These are phyloP conservation scores for Onygenales sp. DNA, from an alignment of 2,329 filamentous ascomycete species.

Conservation along the genomic window DNA sequence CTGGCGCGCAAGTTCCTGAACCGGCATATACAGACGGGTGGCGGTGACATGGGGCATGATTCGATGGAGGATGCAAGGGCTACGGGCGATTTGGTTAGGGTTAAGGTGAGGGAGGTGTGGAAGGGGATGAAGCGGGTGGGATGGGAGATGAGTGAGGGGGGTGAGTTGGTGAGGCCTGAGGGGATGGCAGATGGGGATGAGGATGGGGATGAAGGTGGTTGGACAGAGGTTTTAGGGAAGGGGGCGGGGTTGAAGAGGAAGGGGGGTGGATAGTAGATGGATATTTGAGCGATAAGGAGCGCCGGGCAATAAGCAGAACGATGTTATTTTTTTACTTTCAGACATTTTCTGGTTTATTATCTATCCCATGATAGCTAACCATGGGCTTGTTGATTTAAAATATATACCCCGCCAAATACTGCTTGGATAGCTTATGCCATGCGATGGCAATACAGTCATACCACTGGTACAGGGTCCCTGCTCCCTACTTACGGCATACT, in stretches of 20 bases:
- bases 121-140: conserved; percentile 54
- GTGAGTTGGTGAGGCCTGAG: conserved; percentile 20
- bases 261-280: background rate
- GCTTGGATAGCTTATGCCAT: no score
- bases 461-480: no score
- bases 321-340: no score
- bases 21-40: conserved; percentile 67
- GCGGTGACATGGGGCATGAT: conserved; percentile 62
- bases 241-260: conserved; percentile 20
- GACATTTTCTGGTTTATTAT: no score
- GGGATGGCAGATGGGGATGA: conserved; percentile 7
- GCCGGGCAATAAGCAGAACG: no score
- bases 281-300: background rate
- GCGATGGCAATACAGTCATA: no score
- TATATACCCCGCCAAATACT: no score
- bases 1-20: conserved; percentile 63
- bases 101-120: conserved; percentile 64
- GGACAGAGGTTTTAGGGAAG: background rate
- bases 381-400: no score
- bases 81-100: conserved; percentile 73
- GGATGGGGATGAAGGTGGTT: conserved; percentile 12
- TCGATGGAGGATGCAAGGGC: conserved; percentile 84
- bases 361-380: no score
- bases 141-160: conserved; percentile 50
- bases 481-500: no score